Percentiles rank a stretch among this genome's conserved stretches.
These are phyloP conservation scores for Russula emetica DNA, from an alignment of 768 basidiomycete genomes.

Conservation along the genomic window DNA sequence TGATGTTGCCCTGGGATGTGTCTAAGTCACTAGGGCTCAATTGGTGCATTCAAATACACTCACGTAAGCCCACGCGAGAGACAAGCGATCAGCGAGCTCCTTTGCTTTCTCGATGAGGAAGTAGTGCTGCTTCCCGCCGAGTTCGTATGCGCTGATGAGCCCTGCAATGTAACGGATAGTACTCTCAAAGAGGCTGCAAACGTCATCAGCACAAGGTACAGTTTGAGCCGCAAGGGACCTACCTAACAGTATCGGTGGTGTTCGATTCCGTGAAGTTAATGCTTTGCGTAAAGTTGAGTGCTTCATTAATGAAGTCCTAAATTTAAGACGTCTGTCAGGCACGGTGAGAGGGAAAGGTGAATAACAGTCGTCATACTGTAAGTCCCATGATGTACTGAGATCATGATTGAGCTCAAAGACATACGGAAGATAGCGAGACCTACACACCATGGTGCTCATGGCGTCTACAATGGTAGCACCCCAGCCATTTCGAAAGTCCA, in stretches of 20 bases:
- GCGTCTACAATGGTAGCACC: conserved; percentile 66
- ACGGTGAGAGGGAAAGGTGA: neutral
- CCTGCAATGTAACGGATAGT: conserved; percentile 72
- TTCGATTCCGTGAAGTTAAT: conserved; percentile 55
- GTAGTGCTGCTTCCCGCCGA: conserved; percentile 50
- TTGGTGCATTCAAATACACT: conserved; percentile 26
- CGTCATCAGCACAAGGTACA: neutral
- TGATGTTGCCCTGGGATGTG: conserved; percentile 32
- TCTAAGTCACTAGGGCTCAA: conserved; percentile 1
- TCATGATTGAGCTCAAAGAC: conserved; percentile 44
- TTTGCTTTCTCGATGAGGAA: conserved; percentile 57
- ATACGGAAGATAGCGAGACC: neutral
- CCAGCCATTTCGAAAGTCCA: conserved; percentile 41
- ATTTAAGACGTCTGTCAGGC: neutral
- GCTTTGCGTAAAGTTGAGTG: conserved; percentile 46
- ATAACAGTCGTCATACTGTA: conserved; percentile 34
- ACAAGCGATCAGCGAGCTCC: conserved; percentile 59
- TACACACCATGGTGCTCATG: conserved; percentile 52
- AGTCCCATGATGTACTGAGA: conserved; percentile 55
- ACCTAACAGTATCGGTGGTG: conserved; percentile 47
- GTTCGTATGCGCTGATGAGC: conserved; percentile 63
- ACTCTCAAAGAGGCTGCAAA: conserved; percentile 62
- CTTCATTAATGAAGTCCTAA: conserved; percentile 52
- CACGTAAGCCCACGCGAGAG: conserved; percentile 57
- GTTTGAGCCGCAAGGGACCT: neutral